A percentile compares a stretch with the other conserved stretches of the same genome.
Evolutionary conservation across 2,329 filamentous ascomycete genomes (phyloP).

Genomic region (Pseudogymnoascus sp.): DNA sequence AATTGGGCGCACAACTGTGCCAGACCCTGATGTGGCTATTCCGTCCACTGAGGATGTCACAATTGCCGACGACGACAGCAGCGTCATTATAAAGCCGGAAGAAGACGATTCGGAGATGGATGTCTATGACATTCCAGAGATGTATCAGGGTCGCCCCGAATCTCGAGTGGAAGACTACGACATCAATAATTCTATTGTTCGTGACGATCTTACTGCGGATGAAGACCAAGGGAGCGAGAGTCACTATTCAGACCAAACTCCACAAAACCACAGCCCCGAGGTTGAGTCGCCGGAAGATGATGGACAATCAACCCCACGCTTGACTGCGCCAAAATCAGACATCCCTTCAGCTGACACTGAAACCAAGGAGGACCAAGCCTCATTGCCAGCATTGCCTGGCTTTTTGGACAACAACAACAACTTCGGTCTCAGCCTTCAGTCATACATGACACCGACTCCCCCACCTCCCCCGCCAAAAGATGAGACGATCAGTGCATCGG

Average conservation of each 20-base stretch:
- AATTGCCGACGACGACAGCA: conserved; percentile 49
- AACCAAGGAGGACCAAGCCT: conserved; percentile 17
- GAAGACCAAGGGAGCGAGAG: conserved; percentile 35
- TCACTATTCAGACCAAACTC: conserved; percentile 43
- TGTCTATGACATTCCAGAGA: conserved; percentile 60
- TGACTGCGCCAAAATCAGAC: conserved; percentile 33
- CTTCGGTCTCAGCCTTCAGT: conserved; percentile 46
- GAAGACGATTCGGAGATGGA: conserved; percentile 52
- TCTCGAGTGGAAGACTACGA: conserved; percentile 45
- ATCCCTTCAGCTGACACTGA: conserved; percentile 11
- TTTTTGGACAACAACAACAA: conserved; percentile 43
- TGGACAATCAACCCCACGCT: conserved; percentile 43
- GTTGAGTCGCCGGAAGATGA: conserved; percentile 38
- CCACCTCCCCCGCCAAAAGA: conserved; percentile 17
- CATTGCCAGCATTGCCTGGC: conserved; percentile 34
- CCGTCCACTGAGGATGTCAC: conserved; percentile 69
- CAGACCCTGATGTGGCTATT: conserved; percentile 81
- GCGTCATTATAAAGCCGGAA: conserved; percentile 61
- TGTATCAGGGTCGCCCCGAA: conserved; percentile 47
- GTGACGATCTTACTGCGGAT: conserved; percentile 18
- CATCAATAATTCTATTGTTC: conserved; percentile 38
- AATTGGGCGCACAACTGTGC: not conserved
- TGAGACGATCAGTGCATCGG: not conserved
- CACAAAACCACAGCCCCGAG: conserved; percentile 19
- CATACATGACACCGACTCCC: conserved; percentile 44